These are phyloP conservation scores for Parvularia atlantis DNA, from an alignment of 78 protist genomes.

Conservation along the genomic window DNA sequence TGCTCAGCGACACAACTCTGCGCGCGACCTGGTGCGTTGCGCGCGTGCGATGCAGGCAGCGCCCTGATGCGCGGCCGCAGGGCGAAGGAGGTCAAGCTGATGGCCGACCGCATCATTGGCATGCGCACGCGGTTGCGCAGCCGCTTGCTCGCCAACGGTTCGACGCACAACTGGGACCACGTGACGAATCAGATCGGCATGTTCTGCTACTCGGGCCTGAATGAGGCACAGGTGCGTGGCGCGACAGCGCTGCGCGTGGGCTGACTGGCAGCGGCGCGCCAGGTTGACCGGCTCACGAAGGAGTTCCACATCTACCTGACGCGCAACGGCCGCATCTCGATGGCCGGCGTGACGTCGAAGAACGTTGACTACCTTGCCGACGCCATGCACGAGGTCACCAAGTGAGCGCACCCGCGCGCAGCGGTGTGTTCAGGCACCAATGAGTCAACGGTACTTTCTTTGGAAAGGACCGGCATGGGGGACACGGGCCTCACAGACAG, in stretches of 20 bases:
- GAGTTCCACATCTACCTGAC: constrained; percentile 72
- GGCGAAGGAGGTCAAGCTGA: constrained; percentile 73
- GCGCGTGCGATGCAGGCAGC: no score
- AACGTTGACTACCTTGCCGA: constrained; percentile 72
- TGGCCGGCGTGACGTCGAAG: constrained; percentile 81
- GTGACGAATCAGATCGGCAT: constrained; percentile 94
- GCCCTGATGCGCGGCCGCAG: no score
- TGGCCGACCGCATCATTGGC: constrained; percentile 81
- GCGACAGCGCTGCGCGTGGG: not conserved
- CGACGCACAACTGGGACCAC: constrained; percentile 80
- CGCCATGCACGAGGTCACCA: constrained; percentile 66
- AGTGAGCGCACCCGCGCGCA: no score
- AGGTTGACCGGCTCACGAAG: constrained; percentile 10
- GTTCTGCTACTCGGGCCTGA: constrained; percentile 93
- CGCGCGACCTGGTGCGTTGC: no score
- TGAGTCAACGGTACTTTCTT: no score
- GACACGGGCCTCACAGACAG: no score
- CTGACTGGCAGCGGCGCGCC: not conserved
- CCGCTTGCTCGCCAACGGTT: constrained; percentile 51
- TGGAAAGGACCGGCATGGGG: no score
- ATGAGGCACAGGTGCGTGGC: constrained; percentile 14
- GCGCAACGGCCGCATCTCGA: constrained; percentile 84
- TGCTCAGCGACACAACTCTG: constrained; percentile 59
- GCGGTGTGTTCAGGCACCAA: no score
- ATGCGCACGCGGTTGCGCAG: constrained; percentile 64